Evolutionary conservation across 2,329 filamentous ascomycete genomes (phyloP), one percentile per base, ranked within the genome.

Genomic region (Calonectria fujianensis): DNA sequence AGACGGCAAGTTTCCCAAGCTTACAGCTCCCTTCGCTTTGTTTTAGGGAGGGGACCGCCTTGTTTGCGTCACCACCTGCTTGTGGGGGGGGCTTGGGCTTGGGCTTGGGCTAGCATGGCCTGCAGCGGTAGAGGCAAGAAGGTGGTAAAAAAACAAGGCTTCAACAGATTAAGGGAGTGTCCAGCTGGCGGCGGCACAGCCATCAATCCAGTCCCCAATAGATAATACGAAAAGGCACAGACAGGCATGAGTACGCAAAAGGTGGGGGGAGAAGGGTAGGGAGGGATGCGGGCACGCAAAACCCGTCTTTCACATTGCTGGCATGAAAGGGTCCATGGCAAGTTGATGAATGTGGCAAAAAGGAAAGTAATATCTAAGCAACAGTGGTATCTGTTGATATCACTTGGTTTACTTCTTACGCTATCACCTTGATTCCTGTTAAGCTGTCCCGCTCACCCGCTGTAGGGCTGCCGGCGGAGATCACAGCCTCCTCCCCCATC

Each of bases 11-110:
- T 27, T 41, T 39, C 4, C 20, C 32, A 35, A 31, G 35, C 57
- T 24, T 61, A 61, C 57, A 61, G 57, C 20, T 2, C 1, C 20
- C 20, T 20, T 48, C 7, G 18, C 18, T 48, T 48, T 48, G 39
- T 41, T 29, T 29, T 29, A 6, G 54, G 35, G 32, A 11, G 16
- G 29, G 14, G 18, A 31, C 54, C n/a, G 11, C 32, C 57, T 59
- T 8, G 57, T 61, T 61, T 61, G 57, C 57, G 57, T 61, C 57
- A 61, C 57, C 57, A 61, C 57, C 10, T 37, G 35, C 11, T 7
- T 41, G 57, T n/a, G 57, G n/a, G 54, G 20, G n/a, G 35, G 51
- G 32, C 24, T 24, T 24, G 9, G 35, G 54, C 32, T 20, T 31
- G 27, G 51, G 29, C 51, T 54, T 20, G 18, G 27, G 41, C 41